Conservation (phyloP, 2,329 filamentous ascomycete genomes). For the Alternaria longipes region DNA sequence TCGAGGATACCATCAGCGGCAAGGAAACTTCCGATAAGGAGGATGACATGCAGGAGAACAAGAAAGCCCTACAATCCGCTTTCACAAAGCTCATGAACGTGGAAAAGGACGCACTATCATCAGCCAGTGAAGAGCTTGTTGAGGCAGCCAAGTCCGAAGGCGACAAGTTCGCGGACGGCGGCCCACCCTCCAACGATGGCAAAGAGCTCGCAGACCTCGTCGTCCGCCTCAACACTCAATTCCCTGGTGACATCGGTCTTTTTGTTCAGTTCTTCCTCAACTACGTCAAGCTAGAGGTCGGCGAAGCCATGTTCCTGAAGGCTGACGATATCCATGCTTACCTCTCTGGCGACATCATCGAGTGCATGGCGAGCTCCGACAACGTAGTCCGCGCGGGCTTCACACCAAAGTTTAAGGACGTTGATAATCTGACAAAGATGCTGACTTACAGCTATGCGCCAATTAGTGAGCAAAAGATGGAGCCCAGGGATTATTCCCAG, state of each 20-base stretch:
- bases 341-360: slow-evolving; percentile 90
- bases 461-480: slow-evolving; percentile 94
- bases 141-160: slow-evolving; percentile 74
- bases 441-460: slow-evolving; percentile 95
- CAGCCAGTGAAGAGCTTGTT: slow-evolving; percentile 74
- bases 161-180: slow-evolving; percentile 76
- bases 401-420: slow-evolving; percentile 98
- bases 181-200: slow-evolving; percentile 72
- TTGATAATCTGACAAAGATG: slow-evolving; percentile 86
- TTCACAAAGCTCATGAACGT: slow-evolving; percentile 87
- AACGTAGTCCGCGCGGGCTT: slow-evolving; percentile 98
- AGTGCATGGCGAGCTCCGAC: slow-evolving; percentile 99
- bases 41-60: slow-evolving; percentile 66
- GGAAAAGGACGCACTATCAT: slow-evolving; percentile 69
- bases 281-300: slow-evolving; percentile 84
- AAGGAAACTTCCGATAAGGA: slow-evolving; percentile 61
- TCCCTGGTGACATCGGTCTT: slow-evolving; percentile 85
- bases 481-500: slow-evolving; percentile 84
- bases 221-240: slow-evolving; percentile 79
- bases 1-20: slow-evolving; percentile 60
- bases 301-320: slow-evolving; percentile 94
- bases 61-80: slow-evolving; percentile 75
- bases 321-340: slow-evolving; percentile 99
- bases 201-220: slow-evolving; percentile 80
- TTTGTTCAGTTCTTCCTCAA: slow-evolving; percentile 99